Evolutionary conservation across 352 stramenopile species (phyloP).

Genomic region (Elongisporangium undulatum): DNA sequence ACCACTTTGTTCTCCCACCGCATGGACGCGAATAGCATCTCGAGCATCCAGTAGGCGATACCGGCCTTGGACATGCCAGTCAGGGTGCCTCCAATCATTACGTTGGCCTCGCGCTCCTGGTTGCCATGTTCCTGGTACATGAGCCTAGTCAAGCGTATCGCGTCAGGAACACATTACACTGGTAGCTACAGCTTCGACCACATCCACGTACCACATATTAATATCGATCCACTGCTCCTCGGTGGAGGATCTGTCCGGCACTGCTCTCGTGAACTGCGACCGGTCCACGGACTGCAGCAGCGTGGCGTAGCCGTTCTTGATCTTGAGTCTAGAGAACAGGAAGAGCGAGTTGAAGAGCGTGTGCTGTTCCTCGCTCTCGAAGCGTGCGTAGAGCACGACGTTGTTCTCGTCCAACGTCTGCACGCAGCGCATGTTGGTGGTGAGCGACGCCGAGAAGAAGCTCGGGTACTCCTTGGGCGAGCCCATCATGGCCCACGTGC

Average conservation of each 20-base stretch:
- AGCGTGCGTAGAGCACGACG: conserved; percentile 23
- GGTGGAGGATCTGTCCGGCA: too few relatives aligned
- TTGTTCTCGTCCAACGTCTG: conserved; percentile 32
- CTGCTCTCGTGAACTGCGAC: conserved; percentile 9
- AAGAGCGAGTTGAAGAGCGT: conserved; percentile 37
- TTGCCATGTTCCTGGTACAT: conserved; percentile 31
- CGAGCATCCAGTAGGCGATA: conserved; percentile 59
- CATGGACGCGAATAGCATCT: conserved; percentile 53
- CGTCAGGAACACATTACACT: neutral
- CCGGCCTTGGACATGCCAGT: conserved; percentile 30
- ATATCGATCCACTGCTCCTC: conserved; percentile 48
- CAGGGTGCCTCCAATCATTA: conserved; percentile 50
- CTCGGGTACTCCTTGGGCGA: conserved; percentile 17
- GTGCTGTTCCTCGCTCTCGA: conserved; percentile 17
- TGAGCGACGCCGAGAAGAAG: conserved; percentile 36
- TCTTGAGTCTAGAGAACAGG: conserved; percentile 32
- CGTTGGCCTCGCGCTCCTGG: conserved; percentile 21
- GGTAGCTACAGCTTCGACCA: too few relatives aligned
- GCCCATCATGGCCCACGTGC: conserved; percentile 32
- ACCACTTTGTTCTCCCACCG: conserved; percentile 53
- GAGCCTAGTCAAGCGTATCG: conserved; percentile 20
- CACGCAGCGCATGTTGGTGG: conserved; percentile 16
- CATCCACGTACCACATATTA: conserved; percentile 40
- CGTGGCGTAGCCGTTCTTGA: conserved; percentile 30
- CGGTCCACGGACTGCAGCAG: conserved; percentile 41